Base-by-base conservation (phyloP, 2,329 filamentous ascomycete genomes). In the Aspergillus candidus region DNA sequence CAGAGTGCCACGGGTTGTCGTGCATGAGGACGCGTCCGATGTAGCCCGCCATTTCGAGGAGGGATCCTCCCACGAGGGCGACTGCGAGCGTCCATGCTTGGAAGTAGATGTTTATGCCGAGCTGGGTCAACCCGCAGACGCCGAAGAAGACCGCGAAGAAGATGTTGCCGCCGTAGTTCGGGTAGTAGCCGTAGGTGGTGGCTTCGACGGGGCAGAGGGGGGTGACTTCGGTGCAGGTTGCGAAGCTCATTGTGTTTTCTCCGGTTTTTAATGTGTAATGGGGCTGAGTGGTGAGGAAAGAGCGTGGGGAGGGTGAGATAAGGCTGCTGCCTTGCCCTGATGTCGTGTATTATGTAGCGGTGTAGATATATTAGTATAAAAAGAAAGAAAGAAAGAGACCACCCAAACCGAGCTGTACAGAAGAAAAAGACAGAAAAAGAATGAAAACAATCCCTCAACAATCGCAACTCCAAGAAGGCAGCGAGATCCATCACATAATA, bases 41-140 rank as follows among this genome's bases (percentile, higher is more conserved):
- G 54, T 83, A 83, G 7, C 80, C 80, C 1, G 78, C 58, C 22
- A 72, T 60, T 55, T 80, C 77, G 35, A 76, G 69, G 3, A 73
- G 47, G 6, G 74, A 68, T 7, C 75, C 77, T 3, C 72, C 49
- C 7, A 62, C 54, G 46, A 79, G 65, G 0, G 72, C 76, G 27
- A 73, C 59, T 63, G 73, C 69, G 57, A 75, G 79, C 4, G 75
- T 77, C 73, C 75, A 81, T 51, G 78, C 77, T 44, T 69, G 71
- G 56, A 72, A 76, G 41, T 63, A 67, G 41, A 76, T 60, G 6
- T 77, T 76, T 6, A 78, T 60, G 1, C 60, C 62, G 17, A 77
- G 38, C 38, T 81, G 77, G 14, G 68, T 56, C 4, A 78, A 11
- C 3, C 74, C 66, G 38, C 72, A 65, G 3, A 77, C 14, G 22